Evolutionary conservation across 148 eudicot genomes (phyloP), one percentile per base, ranked within the genome.

Genomic region (Amaranthus cruentus): DNA sequence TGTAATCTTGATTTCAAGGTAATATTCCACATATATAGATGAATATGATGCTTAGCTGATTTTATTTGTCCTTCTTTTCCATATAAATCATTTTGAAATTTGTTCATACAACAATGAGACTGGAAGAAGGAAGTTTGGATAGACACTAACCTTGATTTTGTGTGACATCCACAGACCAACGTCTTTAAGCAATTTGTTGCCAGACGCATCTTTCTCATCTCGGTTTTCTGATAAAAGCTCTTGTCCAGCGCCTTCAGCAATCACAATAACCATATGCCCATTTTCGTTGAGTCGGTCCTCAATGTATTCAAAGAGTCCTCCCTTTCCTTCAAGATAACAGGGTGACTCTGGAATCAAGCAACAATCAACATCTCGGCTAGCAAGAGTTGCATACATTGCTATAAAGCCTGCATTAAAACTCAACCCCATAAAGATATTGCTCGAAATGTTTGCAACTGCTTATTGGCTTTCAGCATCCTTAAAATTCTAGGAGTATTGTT

Each of bases 331-430:
- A 46, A 94, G 89, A 74, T 82, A 91, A 81, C 91, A 94, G 52
- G 98, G 96, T 62, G 98, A 91, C 73, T 94, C 98, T 54, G 98
- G 98, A 82, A 94, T 94, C 85, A 94, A 86, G 84, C 98, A 94
- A 76, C 90, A 86, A 75, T 91, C 98, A 71, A 94, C 98, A 87
- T 94, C 98, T 78, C 98, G 84, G 82, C 91, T 94, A 56, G 98
- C 98, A 14, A 94, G 88, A 75, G 98, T 94, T 57, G 98, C 98
- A 85, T 91, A 85, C 98, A 94, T 89, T 70, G 98, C 98, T 70
- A 94, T 94, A 80, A 91, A 94, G 62, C 98, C 98, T 94, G 85
- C 80, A 81, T 47, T 64, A 13, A 28, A 53, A 2, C 38, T 28
- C 21, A 64, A 47, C 21, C 43, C 55, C 47, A 54, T 71, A n/a